These are phyloP conservation scores for Lasiodiplodia citricola DNA, from an alignment of 2,329 filamentous ascomycete species.

Conservation along the genomic window DNA sequence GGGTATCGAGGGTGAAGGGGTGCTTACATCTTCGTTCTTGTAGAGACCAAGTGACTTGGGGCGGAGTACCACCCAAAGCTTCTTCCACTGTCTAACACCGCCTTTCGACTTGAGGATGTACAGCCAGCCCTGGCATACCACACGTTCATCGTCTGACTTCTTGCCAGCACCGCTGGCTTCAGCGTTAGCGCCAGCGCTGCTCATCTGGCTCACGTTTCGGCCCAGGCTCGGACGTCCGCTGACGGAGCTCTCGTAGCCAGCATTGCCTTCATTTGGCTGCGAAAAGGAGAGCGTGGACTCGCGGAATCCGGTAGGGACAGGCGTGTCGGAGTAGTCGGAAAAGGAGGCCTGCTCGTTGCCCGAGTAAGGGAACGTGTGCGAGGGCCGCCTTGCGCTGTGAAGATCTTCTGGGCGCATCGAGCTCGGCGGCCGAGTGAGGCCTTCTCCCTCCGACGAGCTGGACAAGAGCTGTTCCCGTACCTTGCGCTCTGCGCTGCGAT, in stretches of 20 bases:
- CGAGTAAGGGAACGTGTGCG: slow-evolving; percentile 67
- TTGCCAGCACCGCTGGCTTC: slow-evolving; percentile 33
- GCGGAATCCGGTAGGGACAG: slow-evolving; percentile 49
- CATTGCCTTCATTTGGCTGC: slow-evolving; percentile 25
- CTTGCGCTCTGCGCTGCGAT: slow-evolving; percentile 15
- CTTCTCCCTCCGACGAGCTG: slow-evolving; percentile 54
- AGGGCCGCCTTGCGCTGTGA: slow-evolving; percentile 58
- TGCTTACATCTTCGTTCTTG: slow-evolving; percentile 73
- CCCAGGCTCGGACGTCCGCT: slow-evolving; percentile 32
- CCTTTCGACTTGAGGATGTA: slow-evolving; percentile 82
- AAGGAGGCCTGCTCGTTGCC: slow-evolving; percentile 74
- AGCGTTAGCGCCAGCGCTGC: slow-evolving; percentile 49
- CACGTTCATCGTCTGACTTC: slow-evolving; percentile 73
- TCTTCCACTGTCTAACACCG: slow-evolving; percentile 92
- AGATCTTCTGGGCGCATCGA: slow-evolving; percentile 38
- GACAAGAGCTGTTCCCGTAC: slow-evolving; percentile 40
- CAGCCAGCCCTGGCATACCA: slow-evolving; percentile 93
- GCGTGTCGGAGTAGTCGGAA: slow-evolving; percentile 82
- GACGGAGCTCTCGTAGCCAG: slow-evolving; percentile 33
- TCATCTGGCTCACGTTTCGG: slow-evolving; percentile 68
- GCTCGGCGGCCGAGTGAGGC: slow-evolving; percentile 33
- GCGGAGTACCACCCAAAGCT: slow-evolving; percentile 89
- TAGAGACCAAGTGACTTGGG: slow-evolving; percentile 86
- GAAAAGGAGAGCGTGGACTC: slow-evolving; percentile 56
- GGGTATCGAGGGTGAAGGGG: neutral